Base-by-base conservation (phyloP, 306 rosid species). In the Acacia melanoxylon region DNA sequence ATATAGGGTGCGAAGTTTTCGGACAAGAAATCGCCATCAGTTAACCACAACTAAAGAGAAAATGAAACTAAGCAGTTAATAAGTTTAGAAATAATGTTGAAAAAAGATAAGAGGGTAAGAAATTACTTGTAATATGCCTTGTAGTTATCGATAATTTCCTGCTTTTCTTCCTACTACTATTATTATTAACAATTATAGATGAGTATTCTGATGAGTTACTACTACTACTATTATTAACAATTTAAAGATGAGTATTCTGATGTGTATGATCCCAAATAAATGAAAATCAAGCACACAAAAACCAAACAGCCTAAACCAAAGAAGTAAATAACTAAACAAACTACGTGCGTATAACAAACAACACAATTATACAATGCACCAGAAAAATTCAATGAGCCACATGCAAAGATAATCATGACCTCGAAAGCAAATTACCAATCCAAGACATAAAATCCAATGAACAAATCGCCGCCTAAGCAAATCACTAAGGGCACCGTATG, bases 131-230 rank as follows among this genome's bases (percentile, higher is more conserved):
- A 97, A 89, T 87, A 91, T 45, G 91, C 81, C 92, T 90, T 93
- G 91, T 95, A 93, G 92, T 89, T 91, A 76, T 91, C 92, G 77
- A 91, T 90, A 80, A 95, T 92, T 81, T 92, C 97, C 86, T 88
- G 90, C 78, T 95, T 95, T 74, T 95, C 95, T 86, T 91, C 95
- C 80, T 37, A 37, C 6, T 37, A 37, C 1, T 93, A 79, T 33
- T 37, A 6, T 79, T 93, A 79, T 89, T 81, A 84, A 56, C 0
- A n/a, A 7, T 84, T 87, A 40, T n/a, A 37, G 65, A 87, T 74
- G 73, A 37, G 41, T 6, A 5, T 37, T 37, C 41, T 37, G 8
- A 6, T 6, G 41, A n/a, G n/a, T n/a, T n/a, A n/a, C 6, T 37
- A 37, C 6, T 37, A 37, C 1, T 93, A 79, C 4, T 37, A 6